Conservation (phyloP, 2,329 filamentous ascomycete genomes). For the Lecanoromycetidae sp. region DNA sequence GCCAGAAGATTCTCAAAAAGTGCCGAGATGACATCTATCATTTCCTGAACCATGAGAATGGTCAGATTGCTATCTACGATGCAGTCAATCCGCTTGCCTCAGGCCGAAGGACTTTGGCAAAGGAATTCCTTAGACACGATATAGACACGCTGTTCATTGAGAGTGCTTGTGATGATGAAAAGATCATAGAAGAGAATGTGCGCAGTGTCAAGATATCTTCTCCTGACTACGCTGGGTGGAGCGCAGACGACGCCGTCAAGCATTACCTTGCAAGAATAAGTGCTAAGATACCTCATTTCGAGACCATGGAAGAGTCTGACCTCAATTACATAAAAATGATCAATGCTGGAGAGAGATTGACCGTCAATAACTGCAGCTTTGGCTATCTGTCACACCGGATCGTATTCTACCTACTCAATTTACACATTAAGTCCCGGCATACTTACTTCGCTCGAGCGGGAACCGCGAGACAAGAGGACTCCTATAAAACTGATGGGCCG, state of each 20-base stretch:
- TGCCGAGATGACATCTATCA: slow-evolving; percentile 94
- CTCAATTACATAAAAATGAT: slow-evolving; percentile 99
- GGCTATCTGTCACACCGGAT: slow-evolving; percentile 90
- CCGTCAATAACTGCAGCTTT: slow-evolving; percentile 95
- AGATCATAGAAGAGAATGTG: slow-evolving; percentile 91
- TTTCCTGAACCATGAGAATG: slow-evolving; percentile 93
- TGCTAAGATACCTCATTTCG: slow-evolving; percentile 85
- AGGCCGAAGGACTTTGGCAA: slow-evolving; percentile 72
- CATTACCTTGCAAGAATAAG: slow-evolving; percentile 85
- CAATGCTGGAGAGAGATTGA: slow-evolving; percentile 83
- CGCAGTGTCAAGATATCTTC: slow-evolving; percentile 96
- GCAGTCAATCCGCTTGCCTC: slow-evolving; percentile 85
- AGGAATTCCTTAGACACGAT: slow-evolving; percentile 95
- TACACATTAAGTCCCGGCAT: slow-evolving; percentile 89
- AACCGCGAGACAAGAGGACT: slow-evolving; percentile 74
- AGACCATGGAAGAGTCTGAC: slow-evolving; percentile 89
- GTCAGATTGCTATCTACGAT: slow-evolving; percentile 96
- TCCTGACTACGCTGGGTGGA: slow-evolving; percentile 81
- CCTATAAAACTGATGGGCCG: slow-evolving; percentile 80
- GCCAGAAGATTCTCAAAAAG: slow-evolving; percentile 95
- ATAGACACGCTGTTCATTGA: slow-evolving; percentile 96
- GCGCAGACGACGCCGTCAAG: slow-evolving; percentile 79
- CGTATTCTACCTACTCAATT: slow-evolving; percentile 93
- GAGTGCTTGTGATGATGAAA: slow-evolving; percentile 84
- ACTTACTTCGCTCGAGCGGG: slow-evolving; percentile 89